Base-by-base conservation (phyloP, 1,139 yeast species). In the Zygosaccharomyces pseudobailii region DNA sequence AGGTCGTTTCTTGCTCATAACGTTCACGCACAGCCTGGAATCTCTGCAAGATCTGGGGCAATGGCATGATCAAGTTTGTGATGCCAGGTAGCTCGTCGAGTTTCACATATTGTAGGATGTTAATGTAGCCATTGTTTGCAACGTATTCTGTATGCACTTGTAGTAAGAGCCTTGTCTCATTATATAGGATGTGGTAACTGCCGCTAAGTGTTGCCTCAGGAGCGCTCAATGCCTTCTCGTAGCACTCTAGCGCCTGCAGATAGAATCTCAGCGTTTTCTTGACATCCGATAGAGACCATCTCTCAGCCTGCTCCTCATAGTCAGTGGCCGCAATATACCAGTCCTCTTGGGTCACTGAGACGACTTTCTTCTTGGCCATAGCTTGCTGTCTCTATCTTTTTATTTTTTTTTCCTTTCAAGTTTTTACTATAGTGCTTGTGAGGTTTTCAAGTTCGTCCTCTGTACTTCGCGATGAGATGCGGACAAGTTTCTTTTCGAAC, bases 271-370 rank as follows among this genome's bases (percentile, higher is more conserved):
- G 45, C 9, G 63, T 53, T 37, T 63, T 63, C 40, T 57, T 58
- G 10, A 65, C 50, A 43, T 66, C 70, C 2, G 68, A 64, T 5
- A 59, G 51, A 5, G 58, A 46, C 68, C 69, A 66, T 42, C 70
- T 55, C 42, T 65, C 69, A 17, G 65, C 70, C 38, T 63, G 65
- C 42, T 64, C 68, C 49, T 66, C 70, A 37, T 47, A 52, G 4
- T 55, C 54, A 2, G 59, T 58, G 5, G 62, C 70, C 40, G 60
- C 63, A 10, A 51, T 51, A 42, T 63, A 66, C 38, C 49, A 65
- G 45, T 65, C 68, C 32, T 61, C 60, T 42, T 58, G 65, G 4
- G 61, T 58, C 9, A 51, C 49, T 19, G 43, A 21, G 17, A 32
- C 27, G 9, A 27, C 41, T 17, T 38, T 38, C 30, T 38, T 38